These are phyloP conservation scores for Coffea humblotiana DNA, from an alignment of 305 asterid species.

Conservation along the genomic window DNA sequence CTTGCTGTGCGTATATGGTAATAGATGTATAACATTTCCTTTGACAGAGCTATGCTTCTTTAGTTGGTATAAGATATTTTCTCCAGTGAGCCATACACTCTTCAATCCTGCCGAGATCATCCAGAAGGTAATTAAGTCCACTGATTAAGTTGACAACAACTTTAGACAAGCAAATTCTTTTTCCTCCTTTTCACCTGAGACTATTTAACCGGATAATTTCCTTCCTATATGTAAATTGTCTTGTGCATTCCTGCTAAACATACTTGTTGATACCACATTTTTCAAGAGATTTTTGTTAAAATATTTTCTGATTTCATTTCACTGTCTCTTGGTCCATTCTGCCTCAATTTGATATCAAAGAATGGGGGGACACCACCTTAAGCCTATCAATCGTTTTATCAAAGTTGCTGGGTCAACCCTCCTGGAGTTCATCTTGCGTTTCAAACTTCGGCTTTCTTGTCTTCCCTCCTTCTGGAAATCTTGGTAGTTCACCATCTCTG, in stretches of 20 bases:
- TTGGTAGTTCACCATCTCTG: constrained; percentile 46
- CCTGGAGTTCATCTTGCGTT: constrained; percentile 69
- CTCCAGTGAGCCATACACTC: constrained; percentile 92
- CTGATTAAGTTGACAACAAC: background rate
- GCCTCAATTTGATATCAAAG: constrained; percentile 28
- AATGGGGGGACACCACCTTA: constrained; percentile 93
- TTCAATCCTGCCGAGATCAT: constrained; percentile 82
- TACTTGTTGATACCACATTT: background rate
- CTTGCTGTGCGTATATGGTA: constrained; percentile 6
- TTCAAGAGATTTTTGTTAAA: background rate
- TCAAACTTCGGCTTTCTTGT: constrained; percentile 33
- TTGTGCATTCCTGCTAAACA: background rate
- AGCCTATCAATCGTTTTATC: constrained; percentile 82
- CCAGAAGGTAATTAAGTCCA: constrained; percentile 48
- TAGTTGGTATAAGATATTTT: constrained; percentile 61
- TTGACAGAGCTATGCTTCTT: constrained; percentile 57
- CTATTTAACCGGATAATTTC: constrained; percentile 9
- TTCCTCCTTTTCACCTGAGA: constrained; percentile 3
- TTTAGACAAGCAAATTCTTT: too few species aligned
- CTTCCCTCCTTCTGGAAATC: constrained; percentile 80
- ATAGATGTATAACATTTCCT: constrained; percentile 17
- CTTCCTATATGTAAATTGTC: background rate
- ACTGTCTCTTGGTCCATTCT: background rate
- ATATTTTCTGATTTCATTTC: background rate
- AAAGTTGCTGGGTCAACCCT: constrained; percentile 89